These are phyloP conservation scores for Erysimum cheiranthoides DNA, from an alignment of 345 rosid genomes.

Conservation along the genomic window DNA sequence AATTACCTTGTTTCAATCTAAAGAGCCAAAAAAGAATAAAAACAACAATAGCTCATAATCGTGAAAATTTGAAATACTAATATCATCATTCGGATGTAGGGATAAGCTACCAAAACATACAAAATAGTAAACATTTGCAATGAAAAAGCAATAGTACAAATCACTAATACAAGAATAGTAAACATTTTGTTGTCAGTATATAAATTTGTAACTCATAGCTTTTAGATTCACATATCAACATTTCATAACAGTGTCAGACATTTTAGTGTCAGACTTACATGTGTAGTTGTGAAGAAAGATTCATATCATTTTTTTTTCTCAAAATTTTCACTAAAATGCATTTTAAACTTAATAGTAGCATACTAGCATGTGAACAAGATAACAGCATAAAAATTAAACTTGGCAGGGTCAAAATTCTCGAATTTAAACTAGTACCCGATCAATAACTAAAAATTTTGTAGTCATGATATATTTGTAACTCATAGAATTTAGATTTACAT, in stretches of 20 bases:
- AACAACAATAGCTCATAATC: neutral
- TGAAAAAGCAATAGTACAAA: neutral
- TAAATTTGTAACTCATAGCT: neutral
- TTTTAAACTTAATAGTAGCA: no score
- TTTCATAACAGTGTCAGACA: neutral
- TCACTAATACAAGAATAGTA: neutral
- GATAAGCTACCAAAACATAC: neutral
- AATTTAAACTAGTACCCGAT: no score
- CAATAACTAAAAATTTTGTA: neutral
- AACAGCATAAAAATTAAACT: neutral
- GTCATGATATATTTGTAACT: neutral
- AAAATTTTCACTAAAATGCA: neutral
- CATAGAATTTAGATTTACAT: neutral
- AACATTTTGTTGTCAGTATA: neutral
- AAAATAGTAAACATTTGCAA: neutral
- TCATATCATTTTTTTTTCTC: neutral
- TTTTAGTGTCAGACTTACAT: neutral
- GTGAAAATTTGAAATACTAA: neutral
- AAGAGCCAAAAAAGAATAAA: neutral
- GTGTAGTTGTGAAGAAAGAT: neutral
- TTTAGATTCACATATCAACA: neutral
- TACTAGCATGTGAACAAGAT: neutral
- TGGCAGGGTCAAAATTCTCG: neutral
- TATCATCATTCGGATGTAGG: neutral
- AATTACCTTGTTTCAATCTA: constrained; percentile 4